Evolutionary conservation across 1,284 basidiomycete species (phyloP), one percentile per base, ranked within the genome.

Genomic region (Malassezia restricta): DNA sequence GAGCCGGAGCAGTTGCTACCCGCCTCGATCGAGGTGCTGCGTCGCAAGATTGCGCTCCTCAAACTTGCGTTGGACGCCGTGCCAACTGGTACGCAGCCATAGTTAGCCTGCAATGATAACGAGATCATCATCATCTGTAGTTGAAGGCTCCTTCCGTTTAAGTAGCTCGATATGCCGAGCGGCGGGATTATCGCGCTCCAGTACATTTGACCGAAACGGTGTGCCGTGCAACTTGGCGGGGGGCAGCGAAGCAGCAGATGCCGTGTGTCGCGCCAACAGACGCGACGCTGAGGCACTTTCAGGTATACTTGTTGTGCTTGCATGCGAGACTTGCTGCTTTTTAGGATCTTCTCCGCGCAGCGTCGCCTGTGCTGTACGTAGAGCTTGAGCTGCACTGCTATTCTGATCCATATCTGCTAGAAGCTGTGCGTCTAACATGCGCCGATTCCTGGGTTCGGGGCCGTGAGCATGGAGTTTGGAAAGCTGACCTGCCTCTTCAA

Each of bases 21-120:
- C 0, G 86, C 91, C 63, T 80, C 91, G 0, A 80, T 91, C 66
- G 78, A 79, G 41, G 83, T 94, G 44, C 83, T 96, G 80, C 79
- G 87, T 35, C 77, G 78, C 37, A 96, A 96, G 74, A 82, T 95
- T 40, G 50, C 57, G n/a, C 59, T 59, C 6, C 47, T 71, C 20
- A 58, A 61, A 38, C 59, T 64, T 40, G 62, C 59, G 5, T 49
- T 72, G 29, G 68, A 72, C 41, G 57, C 58, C 9, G 35, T 72
- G 4, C 42, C 53, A 9, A 41, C 39, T 5, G 33, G 32, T 11
- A 43, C 33, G 9, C 39, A 48, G 6, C 28, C 28, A 33, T 49
- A 38, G 30, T 39, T 53, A n/a, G 32, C 37, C 30, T 43, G 12
- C 28, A n/a, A 54, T 31, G 14, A 49, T 47, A 9, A 54, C 33